Base-by-base conservation (phyloP, 2,329 filamentous ascomycete species). In the Cladosporium halotolerans region DNA sequence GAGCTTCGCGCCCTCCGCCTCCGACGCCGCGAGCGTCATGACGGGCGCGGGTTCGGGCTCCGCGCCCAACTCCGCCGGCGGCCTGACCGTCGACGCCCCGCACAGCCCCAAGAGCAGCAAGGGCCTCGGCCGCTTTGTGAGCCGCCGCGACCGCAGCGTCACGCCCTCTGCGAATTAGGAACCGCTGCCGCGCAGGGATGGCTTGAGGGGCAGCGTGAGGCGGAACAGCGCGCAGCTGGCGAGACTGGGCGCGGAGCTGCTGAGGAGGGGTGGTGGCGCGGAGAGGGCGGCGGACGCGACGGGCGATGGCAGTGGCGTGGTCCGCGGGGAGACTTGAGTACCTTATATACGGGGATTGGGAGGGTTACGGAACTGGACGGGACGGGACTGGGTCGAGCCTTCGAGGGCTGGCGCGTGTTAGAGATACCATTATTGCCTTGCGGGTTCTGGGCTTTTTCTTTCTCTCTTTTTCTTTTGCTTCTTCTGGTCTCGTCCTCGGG, bases 111-210 rank as follows among this genome's bases (percentile, higher is more conserved):
- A 53, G 44, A 34, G 58, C 40, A 56, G 59, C 44, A 59, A 59
- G 38, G 58, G 61, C 9, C 55, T 67, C 14, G 61, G 61, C 3
- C 55, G 63, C 10, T 58, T 66, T 28, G 60, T 64, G 39, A 61
- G 55, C 28, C 55, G 62, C 39, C 42, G 60, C 36, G 62, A 66
- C 18, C 60, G 65, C 34, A 66, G 63, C 52, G 65, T 67, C 45
- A 66, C 65, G 45, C 65, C 65, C 38, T 51, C 48, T 3, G 48
- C 32, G 48, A 51, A 51, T n/a, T 51, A 51, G 48, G 48, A 51
- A 32, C 48, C 40, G 39, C 40, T 51, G 48, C 40, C 39, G 48
- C 31, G 48, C 13, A 44, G 40, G 42, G 40, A 44, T n/a, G 43
- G 48, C 32, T 28, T 51, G 40, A 44, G 40, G 14, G 40, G 19